A percentile compares a stretch with the other conserved stretches of the same genome.
Conservation (phyloP, 495 filamentous ascomycete species). For the Aspergillus baeticus region DNA sequence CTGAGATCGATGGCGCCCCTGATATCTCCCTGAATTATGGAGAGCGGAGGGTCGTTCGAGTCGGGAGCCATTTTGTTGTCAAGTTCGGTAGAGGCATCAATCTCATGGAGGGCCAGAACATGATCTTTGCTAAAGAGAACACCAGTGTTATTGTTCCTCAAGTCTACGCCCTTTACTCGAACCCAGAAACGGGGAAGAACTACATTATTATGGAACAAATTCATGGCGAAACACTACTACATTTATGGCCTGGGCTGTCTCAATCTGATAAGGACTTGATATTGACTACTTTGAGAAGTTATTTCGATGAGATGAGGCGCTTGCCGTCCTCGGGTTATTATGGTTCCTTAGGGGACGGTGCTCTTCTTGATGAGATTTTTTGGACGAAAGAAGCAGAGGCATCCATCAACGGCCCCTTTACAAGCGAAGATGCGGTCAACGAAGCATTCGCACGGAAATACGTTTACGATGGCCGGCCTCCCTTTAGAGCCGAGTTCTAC, state of each 20-base stretch:
- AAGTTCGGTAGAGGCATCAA: constrained; percentile 35
- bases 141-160: constrained; percentile 33
- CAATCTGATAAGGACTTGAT: constrained; percentile 29
- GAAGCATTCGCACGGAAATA: constrained; percentile 31
- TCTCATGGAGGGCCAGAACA: constrained; percentile 36
- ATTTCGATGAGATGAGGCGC: constrained; percentile 32
- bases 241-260: constrained; percentile 28
- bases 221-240: constrained; percentile 29
- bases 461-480: constrained; percentile 17
- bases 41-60: constrained; percentile 25
- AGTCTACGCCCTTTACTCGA: constrained; percentile 36
- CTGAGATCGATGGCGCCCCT: constrained; percentile 26
- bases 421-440: constrained; percentile 27
- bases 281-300: constrained; percentile 23
- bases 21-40: constrained; percentile 19
- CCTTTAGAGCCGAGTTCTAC: constrained; percentile 31
- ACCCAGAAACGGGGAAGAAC: constrained; percentile 19
- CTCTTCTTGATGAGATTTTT: constrained; percentile 34
- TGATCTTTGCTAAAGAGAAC: constrained; percentile 33
- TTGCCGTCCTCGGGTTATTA: constrained; percentile 29
- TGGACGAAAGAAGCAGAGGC: constrained; percentile 17
- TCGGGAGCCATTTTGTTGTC: constrained; percentile 35
- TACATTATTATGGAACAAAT: constrained; percentile 43
- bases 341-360: constrained; percentile 30
- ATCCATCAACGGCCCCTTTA: constrained; percentile 32